A percentile compares a stretch with the other conserved stretches of the same genome.
phyloP scores from a whole-genome alignment of 176 grass and related monocot species.

The Stipa capillata region DNA sequence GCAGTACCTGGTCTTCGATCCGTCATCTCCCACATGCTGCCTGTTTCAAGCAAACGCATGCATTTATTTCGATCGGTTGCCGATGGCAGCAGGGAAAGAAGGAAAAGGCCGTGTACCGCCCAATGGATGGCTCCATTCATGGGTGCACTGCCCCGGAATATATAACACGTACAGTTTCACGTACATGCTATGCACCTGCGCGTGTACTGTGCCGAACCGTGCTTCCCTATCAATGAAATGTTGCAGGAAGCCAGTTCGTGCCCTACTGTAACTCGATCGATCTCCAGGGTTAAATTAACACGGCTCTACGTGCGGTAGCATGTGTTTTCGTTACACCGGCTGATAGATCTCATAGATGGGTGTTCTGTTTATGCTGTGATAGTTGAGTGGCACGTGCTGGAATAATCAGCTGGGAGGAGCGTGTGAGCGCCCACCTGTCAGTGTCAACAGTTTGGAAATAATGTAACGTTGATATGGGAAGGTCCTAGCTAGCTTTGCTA shows the following conservation, averaged over 20 bases:
- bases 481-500: background rate
- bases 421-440: background rate
- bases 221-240: too few species aligned
- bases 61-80: conserved; percentile 21
- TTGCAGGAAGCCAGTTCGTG: too few species aligned
- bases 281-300: too few species aligned
- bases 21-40: conserved; percentile 5
- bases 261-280: too few species aligned
- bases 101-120: conserved; percentile 5
- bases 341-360: too few species aligned
- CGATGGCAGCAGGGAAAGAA: background rate
- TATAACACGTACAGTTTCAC: background rate
- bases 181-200: background rate
- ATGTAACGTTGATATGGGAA: background rate
- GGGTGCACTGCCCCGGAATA: background rate
- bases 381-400: too few species aligned
- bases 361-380: too few species aligned
- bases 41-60: conserved; percentile 13
- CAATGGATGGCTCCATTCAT: background rate
- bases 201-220: too few species aligned
- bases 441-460: background rate
- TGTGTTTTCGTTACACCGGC: too few species aligned
- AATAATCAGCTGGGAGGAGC: background rate
- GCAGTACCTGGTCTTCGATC: background rate
- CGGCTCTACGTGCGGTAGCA: too few species aligned